Percentiles rank a stretch among this genome's conserved stretches.
These are phyloP conservation scores for Helianthus tuberosus DNA, from an alignment of 129 eudicot species.

Conservation along the genomic window DNA sequence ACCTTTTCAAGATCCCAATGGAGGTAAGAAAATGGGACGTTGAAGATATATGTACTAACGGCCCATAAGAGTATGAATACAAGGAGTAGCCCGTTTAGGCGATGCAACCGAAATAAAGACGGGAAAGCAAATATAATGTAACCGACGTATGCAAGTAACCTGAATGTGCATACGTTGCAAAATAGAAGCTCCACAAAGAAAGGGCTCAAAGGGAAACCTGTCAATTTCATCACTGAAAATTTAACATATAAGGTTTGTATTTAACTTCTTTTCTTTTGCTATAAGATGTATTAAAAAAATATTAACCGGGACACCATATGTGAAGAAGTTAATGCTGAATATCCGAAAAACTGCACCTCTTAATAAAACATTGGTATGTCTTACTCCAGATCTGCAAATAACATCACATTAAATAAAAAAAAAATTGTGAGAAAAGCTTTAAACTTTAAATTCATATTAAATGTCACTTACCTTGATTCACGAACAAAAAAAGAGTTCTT, in stretches of 20 bases:
- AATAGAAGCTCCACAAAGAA: slow-evolving; percentile 80
- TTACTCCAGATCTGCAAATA: slow-evolving; percentile 53
- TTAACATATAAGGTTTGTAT: slow-evolving; percentile 25
- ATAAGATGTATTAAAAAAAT: slow-evolving; percentile 4
- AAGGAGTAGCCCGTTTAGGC: slow-evolving; percentile 71
- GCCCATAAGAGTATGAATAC: slow-evolving; percentile 84
- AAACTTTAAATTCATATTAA: neutral
- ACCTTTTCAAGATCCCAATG: slow-evolving; percentile 69
- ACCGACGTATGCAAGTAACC: slow-evolving; percentile 74
- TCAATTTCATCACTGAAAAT: slow-evolving; percentile 37
- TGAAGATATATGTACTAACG: slow-evolving; percentile 67
- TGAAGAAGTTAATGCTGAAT: slow-evolving; percentile 61
- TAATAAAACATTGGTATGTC: slow-evolving; percentile 54
- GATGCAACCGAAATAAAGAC: slow-evolving; percentile 61
- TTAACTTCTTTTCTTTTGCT: slow-evolving; percentile 4
- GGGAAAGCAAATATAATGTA: slow-evolving; percentile 68
- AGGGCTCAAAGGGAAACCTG: slow-evolving; percentile 72
- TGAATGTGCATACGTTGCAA: slow-evolving; percentile 75
- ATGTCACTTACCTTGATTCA: slow-evolving; percentile 47
- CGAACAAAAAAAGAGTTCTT: slow-evolving; percentile 48
- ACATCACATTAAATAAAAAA: slow-evolving; percentile 14
- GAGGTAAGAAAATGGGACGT: slow-evolving; percentile 64
- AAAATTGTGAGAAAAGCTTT: neutral
- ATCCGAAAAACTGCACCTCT: slow-evolving; percentile 49
- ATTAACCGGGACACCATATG: slow-evolving; percentile 57